Percentiles rank a stretch among this genome's conserved stretches.
Evolutionary conservation across 305 asterid species (phyloP).

Genomic region (Fraxinus ornus): DNA sequence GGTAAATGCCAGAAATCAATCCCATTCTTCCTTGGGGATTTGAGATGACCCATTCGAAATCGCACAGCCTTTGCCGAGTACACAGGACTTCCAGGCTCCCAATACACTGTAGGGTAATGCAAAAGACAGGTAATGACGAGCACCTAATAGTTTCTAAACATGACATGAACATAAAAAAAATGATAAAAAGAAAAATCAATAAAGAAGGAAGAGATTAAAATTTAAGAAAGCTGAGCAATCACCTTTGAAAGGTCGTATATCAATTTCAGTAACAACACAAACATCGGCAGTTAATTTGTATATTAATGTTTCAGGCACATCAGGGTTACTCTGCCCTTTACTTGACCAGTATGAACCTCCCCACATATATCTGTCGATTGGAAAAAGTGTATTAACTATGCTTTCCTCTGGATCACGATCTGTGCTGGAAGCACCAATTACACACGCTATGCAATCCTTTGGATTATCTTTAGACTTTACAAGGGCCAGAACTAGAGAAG

Average conservation of each 20-base stretch:
- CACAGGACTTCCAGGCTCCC: constrained; percentile 46
- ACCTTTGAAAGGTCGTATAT: constrained; percentile 63
- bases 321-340: constrained; percentile 50
- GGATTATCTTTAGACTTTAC: constrained; percentile 25
- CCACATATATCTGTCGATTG: constrained; percentile 30
- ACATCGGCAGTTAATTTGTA: constrained; percentile 42
- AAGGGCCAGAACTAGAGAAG: constrained; percentile 43
- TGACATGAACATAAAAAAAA: not conserved
- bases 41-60: constrained; percentile 55
- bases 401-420: constrained; percentile 42
- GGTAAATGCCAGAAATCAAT: constrained; percentile 24
- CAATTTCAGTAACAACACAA: constrained; percentile 47
- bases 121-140: not conserved
- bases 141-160: not conserved
- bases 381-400: constrained; percentile 42
- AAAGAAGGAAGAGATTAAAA: not conserved
- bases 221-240: constrained; percentile 7
- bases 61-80: constrained; percentile 62
- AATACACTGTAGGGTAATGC: constrained; percentile 30
- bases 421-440: constrained; percentile 67
- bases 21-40: constrained; percentile 27
- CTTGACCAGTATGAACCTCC: constrained; percentile 68
- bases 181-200: not conserved
- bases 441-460: constrained; percentile 33
- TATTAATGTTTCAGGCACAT: constrained; percentile 50